These are phyloP conservation scores for Escallonia herrerae DNA, from an alignment of 129 eudicot genomes.

Conservation along the genomic window DNA sequence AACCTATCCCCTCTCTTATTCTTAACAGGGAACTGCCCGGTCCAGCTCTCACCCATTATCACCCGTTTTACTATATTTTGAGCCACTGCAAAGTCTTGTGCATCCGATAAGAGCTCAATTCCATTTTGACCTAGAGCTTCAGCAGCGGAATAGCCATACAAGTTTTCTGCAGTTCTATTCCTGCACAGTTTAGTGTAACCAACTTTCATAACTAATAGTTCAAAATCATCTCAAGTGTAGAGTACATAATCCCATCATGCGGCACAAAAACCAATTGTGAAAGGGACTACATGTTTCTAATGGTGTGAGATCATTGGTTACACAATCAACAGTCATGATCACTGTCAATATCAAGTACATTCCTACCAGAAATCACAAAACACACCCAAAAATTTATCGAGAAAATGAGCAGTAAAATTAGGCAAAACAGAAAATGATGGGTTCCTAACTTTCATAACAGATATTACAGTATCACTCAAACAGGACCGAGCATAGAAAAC, in stretches of 20 bases:
- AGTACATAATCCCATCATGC: too few species aligned
- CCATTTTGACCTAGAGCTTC: constrained; percentile 71
- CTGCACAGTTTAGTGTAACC: constrained; percentile 31
- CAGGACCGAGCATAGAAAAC: not conserved
- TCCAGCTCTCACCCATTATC: constrained; percentile 61
- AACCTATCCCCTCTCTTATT: constrained; percentile 57
- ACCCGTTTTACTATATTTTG: constrained; percentile 43
- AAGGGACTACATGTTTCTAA: too few species aligned
- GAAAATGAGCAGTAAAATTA: too few species aligned
- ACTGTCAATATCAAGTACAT: too few species aligned
- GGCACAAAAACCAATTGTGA: too few species aligned
- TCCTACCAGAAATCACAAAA: not conserved
- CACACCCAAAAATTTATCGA: too few species aligned
- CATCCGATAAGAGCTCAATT: constrained; percentile 44
- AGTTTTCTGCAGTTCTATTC: constrained; percentile 74
- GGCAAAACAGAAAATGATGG: too few species aligned
- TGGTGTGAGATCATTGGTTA: too few species aligned
- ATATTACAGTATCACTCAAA: not conserved
- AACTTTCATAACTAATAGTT: too few species aligned
- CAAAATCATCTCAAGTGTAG: too few species aligned
- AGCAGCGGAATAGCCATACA: constrained; percentile 66
- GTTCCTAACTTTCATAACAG: constrained; percentile 5
- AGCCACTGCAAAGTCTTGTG: constrained; percentile 41
- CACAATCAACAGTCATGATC: too few species aligned
- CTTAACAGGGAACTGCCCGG: constrained; percentile 70